A percentile compares a stretch with the other conserved stretches of the same genome.
These are phyloP conservation scores for Exserohilum rostratum DNA, from an alignment of 2,329 filamentous ascomycete genomes.

Conservation along the genomic window DNA sequence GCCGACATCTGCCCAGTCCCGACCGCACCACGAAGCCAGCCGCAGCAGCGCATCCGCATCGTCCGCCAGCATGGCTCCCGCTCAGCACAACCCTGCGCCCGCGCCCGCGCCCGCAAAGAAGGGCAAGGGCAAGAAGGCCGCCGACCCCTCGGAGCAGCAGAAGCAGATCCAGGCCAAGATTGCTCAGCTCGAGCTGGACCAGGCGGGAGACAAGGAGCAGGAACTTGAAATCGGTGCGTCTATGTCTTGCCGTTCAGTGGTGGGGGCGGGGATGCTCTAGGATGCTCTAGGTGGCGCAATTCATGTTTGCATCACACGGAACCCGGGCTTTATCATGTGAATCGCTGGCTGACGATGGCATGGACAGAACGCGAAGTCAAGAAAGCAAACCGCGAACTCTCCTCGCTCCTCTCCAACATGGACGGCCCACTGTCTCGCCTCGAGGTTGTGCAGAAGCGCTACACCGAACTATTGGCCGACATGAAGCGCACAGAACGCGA, in stretches of 20 bases:
- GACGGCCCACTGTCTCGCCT: slow-evolving; percentile 92
- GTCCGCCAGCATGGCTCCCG: slow-evolving; percentile 52
- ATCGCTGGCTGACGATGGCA: slow-evolving; percentile 36
- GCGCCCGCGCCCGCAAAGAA: slow-evolving; percentile 70
- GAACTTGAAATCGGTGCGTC: slow-evolving; percentile 86
- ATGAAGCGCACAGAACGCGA: slow-evolving; percentile 97
- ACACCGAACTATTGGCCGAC: slow-evolving; percentile 86
- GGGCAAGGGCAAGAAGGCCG: slow-evolving; percentile 80
- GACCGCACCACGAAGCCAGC: slow-evolving; percentile 50
- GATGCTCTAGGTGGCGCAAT: slow-evolving; percentile 14
- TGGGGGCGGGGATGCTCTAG: slow-evolving; percentile 5
- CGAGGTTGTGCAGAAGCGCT: slow-evolving; percentile 87
- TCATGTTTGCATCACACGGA: slow-evolving; percentile 8
- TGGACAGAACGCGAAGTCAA: slow-evolving; percentile 85
- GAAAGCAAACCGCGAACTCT: slow-evolving; percentile 88
- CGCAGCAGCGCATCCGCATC: slow-evolving; percentile 49
- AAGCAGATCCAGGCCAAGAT: slow-evolving; percentile 93
- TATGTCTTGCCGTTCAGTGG: slow-evolving; percentile 9
- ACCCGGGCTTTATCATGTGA: slow-evolving; percentile 9
- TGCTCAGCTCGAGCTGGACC: slow-evolving; percentile 91
- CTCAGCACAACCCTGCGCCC: slow-evolving; percentile 56
- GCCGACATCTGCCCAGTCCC: slow-evolving; percentile 38
- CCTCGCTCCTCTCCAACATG: slow-evolving; percentile 82
- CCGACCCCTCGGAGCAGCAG: slow-evolving; percentile 86
- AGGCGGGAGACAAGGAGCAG: slow-evolving; percentile 91